Evolutionary conservation across 2,329 filamentous ascomycete genomes (phyloP).

Genomic region (Alternaria arbusti): DNA sequence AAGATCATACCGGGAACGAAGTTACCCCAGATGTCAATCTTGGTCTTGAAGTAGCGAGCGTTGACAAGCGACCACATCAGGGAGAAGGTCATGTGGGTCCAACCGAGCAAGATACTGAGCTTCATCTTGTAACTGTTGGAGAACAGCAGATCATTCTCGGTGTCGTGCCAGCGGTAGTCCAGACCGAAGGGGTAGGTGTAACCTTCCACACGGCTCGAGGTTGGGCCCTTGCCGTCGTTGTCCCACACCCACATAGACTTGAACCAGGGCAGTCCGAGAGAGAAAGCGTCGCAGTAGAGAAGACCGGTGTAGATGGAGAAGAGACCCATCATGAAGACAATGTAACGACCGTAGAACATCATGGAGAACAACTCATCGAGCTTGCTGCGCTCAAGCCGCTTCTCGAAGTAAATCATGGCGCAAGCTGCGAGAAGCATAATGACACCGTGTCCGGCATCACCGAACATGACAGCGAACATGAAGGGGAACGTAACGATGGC

Average conservation of each 20-base stretch:
- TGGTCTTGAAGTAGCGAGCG: constrained; percentile 90
- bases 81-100: constrained; percentile 99
- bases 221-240: constrained; percentile 67
- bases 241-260: constrained; percentile 90
- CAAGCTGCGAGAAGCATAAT: constrained; percentile 85
- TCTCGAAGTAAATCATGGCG: constrained; percentile 98
- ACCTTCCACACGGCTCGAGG: constrained; percentile 67
- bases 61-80: constrained; percentile 93
- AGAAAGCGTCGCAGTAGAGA: constrained; percentile 98
- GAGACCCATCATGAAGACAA: constrained; percentile 96
- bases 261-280: constrained; percentile 88
- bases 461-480: constrained; percentile 99
- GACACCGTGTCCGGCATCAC: constrained; percentile 90
- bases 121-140: constrained; percentile 99
- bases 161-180: constrained; percentile 95
- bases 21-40: constrained; percentile 96
- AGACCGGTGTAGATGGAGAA: constrained; percentile 98
- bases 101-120: constrained; percentile 95
- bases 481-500: constrained; percentile 99
- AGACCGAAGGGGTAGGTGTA: constrained; percentile 96
- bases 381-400: constrained; percentile 80
- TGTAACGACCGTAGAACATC: constrained; percentile 99
- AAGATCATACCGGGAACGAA: constrained; percentile 99
- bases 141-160: constrained; percentile 94
- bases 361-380: constrained; percentile 97